A percentile compares a stretch with the other conserved stretches of the same genome.
Evolutionary conservation across 1,284 basidiomycete species (phyloP).

Genomic region (Rhodotorula sp.): DNA sequence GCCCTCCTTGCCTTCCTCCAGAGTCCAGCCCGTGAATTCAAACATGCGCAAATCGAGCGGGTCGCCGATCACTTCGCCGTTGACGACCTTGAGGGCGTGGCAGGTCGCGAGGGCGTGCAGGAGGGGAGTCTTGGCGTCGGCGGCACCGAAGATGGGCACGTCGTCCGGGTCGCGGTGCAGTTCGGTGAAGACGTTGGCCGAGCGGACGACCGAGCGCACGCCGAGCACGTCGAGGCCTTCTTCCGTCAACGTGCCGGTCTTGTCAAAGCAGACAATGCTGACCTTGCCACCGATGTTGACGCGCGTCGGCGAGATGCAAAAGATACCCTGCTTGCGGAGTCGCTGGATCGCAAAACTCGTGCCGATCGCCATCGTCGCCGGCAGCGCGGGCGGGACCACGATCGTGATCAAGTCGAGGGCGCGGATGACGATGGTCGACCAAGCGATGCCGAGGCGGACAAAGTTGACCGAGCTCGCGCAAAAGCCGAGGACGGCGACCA

Average conservation of each 20-base stretch:
- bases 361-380: conserved; percentile 95
- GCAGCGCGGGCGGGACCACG: conserved; percentile 95
- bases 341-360: conserved; percentile 92
- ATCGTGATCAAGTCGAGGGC: conserved; percentile 97
- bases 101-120: conserved; percentile 93
- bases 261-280: conserved; percentile 99
- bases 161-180: conserved; percentile 83
- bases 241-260: conserved; percentile 97
- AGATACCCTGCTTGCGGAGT: conserved; percentile 83
- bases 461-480: conserved; percentile 75
- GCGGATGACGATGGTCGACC: conserved; percentile 87
- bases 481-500: conserved; percentile 56
- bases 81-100: conserved; percentile 89
- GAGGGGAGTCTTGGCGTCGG: conserved; percentile 69
- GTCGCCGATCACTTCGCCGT: conserved; percentile 87
- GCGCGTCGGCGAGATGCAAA: conserved; percentile 94
- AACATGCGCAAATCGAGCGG: conserved; percentile 88
- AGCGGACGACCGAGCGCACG: conserved; percentile 74
- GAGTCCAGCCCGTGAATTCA: conserved; percentile 89
- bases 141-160: conserved; percentile 65
- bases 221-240: conserved; percentile 97
- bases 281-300: conserved; percentile 96
- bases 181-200: conserved; percentile 76
- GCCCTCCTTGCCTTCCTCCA: conserved; percentile 73
- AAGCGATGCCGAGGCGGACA: conserved; percentile 78